Conservation (phyloP, 345 rosid genomes). For the Kernera saxatilis region DNA sequence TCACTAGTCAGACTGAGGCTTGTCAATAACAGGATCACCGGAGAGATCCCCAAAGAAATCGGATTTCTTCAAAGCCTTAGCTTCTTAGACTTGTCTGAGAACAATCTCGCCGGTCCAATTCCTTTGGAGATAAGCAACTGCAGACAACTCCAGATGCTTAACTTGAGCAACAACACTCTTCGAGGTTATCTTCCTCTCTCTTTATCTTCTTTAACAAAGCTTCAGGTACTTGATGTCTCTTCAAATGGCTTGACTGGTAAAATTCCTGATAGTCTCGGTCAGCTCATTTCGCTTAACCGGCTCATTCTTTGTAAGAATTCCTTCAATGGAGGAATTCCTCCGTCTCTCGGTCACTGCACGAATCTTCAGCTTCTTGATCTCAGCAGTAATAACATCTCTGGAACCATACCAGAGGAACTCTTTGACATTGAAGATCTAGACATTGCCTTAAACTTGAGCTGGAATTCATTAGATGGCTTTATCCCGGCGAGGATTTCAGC, state of each 20-base stretch:
- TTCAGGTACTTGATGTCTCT: slow-evolving; percentile 65
- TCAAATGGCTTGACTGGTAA: slow-evolving; percentile 43
- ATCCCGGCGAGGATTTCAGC: slow-evolving; percentile 50
- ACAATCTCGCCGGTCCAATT: slow-evolving; percentile 54
- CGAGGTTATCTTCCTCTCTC: slow-evolving; percentile 59
- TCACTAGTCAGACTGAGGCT: slow-evolving; percentile 62
- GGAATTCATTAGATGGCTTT: slow-evolving; percentile 54
- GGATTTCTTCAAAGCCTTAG: slow-evolving; percentile 53
- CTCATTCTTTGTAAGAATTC: slow-evolving; percentile 47
- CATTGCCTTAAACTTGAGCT: slow-evolving; percentile 66
- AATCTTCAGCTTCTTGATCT: slow-evolving; percentile 72
- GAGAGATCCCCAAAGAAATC: slow-evolving; percentile 62
- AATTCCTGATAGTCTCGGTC: slow-evolving; percentile 51
- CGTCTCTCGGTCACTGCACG: slow-evolving; percentile 50
- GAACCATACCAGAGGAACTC: slow-evolving; percentile 47
- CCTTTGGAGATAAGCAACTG: slow-evolving; percentile 75
- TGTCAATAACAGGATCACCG: slow-evolving; percentile 49
- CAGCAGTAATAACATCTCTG: slow-evolving; percentile 54
- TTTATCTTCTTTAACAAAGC: slow-evolving; percentile 51
- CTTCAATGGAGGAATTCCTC: slow-evolving; percentile 48
- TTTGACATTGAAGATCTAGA: slow-evolving; percentile 60
- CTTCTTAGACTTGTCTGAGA: slow-evolving; percentile 69
- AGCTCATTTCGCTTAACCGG: slow-evolving; percentile 51
- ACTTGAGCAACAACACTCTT: slow-evolving; percentile 78
- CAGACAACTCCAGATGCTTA: slow-evolving; percentile 57